Evolutionary conservation across 768 basidiomycete genomes (phyloP).

Genomic region (Auricularia heimuer): DNA sequence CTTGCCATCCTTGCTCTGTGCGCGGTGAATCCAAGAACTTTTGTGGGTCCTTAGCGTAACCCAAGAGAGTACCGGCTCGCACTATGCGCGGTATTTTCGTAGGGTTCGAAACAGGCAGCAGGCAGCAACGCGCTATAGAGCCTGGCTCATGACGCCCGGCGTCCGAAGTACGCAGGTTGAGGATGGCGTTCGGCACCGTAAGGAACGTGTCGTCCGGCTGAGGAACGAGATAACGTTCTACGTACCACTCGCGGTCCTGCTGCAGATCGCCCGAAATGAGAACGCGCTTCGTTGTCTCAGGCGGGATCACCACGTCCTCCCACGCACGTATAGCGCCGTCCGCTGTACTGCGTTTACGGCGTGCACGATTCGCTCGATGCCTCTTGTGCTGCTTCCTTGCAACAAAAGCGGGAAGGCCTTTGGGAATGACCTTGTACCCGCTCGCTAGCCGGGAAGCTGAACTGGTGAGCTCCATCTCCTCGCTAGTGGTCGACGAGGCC

Average conservation of each 20-base stretch:
- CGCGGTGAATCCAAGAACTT: constrained; percentile 4
- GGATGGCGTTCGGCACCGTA: background rate
- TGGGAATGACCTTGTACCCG: background rate
- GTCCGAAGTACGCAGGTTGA: background rate
- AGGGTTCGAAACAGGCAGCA: constrained; percentile 9
- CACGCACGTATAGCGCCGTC: constrained; percentile 1
- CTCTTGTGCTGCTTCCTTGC: background rate
- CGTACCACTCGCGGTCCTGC: background rate
- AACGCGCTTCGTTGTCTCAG: background rate
- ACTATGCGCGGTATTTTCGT: constrained; percentile 4
- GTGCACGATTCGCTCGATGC: background rate
- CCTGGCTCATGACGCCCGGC: constrained; percentile 5
- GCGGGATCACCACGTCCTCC: constrained; percentile 1
- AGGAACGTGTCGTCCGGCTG: background rate
- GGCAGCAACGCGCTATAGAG: background rate
- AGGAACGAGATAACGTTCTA: background rate
- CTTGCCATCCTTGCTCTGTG: background rate
- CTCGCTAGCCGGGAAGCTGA: background rate
- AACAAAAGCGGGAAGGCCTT: background rate
- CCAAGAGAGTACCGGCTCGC: constrained; percentile 5
- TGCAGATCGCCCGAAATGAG: background rate
- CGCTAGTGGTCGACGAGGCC: constrained; percentile 6
- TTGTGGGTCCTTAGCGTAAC: constrained; percentile 4
- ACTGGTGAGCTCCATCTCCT: background rate
- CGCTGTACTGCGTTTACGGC: background rate